Conservation (phyloP, 106 monocot species). For the Posidonia australis region DNA sequence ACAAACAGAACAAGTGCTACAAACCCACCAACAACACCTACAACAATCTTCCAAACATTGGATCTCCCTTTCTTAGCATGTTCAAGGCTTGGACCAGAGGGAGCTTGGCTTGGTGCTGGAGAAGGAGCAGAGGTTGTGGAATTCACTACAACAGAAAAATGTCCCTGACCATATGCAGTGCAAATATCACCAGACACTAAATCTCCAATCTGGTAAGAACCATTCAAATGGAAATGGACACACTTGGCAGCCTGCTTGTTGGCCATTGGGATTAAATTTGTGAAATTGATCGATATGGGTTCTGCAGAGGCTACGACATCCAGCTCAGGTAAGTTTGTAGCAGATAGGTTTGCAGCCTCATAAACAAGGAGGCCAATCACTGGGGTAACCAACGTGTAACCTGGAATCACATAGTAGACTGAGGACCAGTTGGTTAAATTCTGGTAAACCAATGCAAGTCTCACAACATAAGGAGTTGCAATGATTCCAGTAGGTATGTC, state of each 20-base stretch:
- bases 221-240: constrained; percentile 57
- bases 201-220: constrained; percentile 37
- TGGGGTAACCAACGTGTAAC: constrained; percentile 9
- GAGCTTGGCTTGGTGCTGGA: constrained; percentile 4
- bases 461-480: constrained; percentile 46
- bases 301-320: constrained; percentile 26
- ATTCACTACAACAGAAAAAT: constrained; percentile 66
- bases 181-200: constrained; percentile 38
- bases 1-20: constrained; percentile 1
- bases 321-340: constrained; percentile 38
- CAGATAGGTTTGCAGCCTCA: constrained; percentile 48
- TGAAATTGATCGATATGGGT: constrained; percentile 55
- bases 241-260: constrained; percentile 29
- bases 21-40: constrained; percentile 8
- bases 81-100: background rate
- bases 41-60: constrained; percentile 5
- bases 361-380: constrained; percentile 39
- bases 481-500: constrained; percentile 49
- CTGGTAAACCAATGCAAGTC: constrained; percentile 48
- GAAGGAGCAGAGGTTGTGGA: constrained; percentile 41
- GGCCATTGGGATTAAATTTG: constrained; percentile 10
- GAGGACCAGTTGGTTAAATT: constrained; percentile 24
- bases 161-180: constrained; percentile 41
- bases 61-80: background rate
- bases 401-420: constrained; percentile 11